These are phyloP conservation scores for Ilyonectria mors-panacis DNA, from an alignment of 2,329 filamentous ascomycete species.

Conservation along the genomic window DNA sequence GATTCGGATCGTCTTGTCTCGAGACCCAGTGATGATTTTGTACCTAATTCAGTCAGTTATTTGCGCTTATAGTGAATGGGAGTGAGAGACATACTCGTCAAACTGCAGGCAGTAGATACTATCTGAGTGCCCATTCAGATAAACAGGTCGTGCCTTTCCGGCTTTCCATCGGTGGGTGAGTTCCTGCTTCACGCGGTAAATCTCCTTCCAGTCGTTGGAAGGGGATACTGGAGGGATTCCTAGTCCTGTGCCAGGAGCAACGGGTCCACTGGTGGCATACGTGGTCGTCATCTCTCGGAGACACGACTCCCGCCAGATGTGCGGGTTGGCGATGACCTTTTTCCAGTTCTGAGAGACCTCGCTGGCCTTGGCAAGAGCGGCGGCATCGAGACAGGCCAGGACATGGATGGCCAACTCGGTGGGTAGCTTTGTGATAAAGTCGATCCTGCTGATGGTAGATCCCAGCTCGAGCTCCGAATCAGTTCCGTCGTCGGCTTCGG, in stretches of 20 bases:
- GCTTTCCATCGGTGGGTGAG: slow-evolving; percentile 86
- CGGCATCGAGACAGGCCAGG: slow-evolving; percentile 69
- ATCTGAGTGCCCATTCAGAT: slow-evolving; percentile 93
- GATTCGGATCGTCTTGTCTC: slow-evolving; percentile 94
- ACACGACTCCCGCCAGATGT: slow-evolving; percentile 76
- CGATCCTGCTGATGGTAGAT: slow-evolving; percentile 65
- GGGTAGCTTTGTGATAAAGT: slow-evolving; percentile 71
- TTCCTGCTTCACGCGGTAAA: slow-evolving; percentile 83
- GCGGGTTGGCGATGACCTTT: slow-evolving; percentile 63
- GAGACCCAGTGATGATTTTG: slow-evolving; percentile 97
- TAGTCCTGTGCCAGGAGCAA: slow-evolving; percentile 69
- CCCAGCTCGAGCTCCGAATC: slow-evolving; percentile 54
- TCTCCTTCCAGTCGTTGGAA: slow-evolving; percentile 86
- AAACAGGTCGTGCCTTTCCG: slow-evolving; percentile 84
- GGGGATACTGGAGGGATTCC: slow-evolving; percentile 70
- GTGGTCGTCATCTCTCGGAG: slow-evolving; percentile 72
- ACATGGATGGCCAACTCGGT: slow-evolving; percentile 72
- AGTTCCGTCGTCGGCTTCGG: slow-evolving; percentile 54
- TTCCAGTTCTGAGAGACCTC: slow-evolving; percentile 68
- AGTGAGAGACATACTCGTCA: slow-evolving; percentile 80
- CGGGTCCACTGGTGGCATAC: slow-evolving; percentile 69
- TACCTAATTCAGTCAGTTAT: slow-evolving; percentile 68
- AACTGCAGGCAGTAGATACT: slow-evolving; percentile 99
- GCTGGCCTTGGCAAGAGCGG: slow-evolving; percentile 64
- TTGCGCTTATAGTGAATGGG: background rate